Base-by-base conservation (phyloP, 768 basidiomycete species). In the Mycena galericulata region DNA sequence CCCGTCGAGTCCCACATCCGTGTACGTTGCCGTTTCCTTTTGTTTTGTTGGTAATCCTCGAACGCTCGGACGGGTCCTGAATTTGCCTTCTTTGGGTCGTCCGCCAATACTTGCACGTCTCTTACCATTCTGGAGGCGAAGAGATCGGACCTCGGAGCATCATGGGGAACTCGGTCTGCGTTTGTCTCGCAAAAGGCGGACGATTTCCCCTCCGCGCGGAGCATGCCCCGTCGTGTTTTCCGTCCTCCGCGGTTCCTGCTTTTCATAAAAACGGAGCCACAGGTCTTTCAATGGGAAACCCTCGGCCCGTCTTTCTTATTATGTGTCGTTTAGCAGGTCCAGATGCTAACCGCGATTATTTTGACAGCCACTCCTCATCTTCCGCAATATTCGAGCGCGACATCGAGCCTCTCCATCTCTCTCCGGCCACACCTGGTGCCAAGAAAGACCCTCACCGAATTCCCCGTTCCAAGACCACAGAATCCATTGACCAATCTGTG, bases 361-460 rank as follows among this genome's bases (percentile, higher is more conserved):
- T 67, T 20, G 49, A 9, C 70, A 85, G 84, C 2, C 86, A 93
- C 73, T 95, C 93, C 0, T 93, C 93, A 0, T 93, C 93, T 0
- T 95, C 94, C 1, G 94, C 95, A 40, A 97, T 96, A 64, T 97
- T 97, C 67, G 95, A 97, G 79, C 89, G 95, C 38, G 95, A 97
- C 77, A 95, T 97, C 70, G 95, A 96, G 72, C 90, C 90, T 56
- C 78, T 79, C 73, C 81, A 77, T 72, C 82, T 70, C 83, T 71
- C 77, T 79, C 54, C 78, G 79, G 26, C 79, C 85, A 65, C 77
- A 76, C 59, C 62, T 71, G 73, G 61, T 75, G 2, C 75, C 73
- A 29, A 90, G 62, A 71, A 71, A 45, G 70, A 93, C 74, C 92
- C 93, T 0, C 93, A 94, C 76, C 87, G 90, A 30, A 91, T 89